Evolutionary conservation across 2,329 filamentous ascomycete species (phyloP), one percentile per base, ranked within the genome.

Genomic region (Ophiocordyceps camponoti-floridani): DNA sequence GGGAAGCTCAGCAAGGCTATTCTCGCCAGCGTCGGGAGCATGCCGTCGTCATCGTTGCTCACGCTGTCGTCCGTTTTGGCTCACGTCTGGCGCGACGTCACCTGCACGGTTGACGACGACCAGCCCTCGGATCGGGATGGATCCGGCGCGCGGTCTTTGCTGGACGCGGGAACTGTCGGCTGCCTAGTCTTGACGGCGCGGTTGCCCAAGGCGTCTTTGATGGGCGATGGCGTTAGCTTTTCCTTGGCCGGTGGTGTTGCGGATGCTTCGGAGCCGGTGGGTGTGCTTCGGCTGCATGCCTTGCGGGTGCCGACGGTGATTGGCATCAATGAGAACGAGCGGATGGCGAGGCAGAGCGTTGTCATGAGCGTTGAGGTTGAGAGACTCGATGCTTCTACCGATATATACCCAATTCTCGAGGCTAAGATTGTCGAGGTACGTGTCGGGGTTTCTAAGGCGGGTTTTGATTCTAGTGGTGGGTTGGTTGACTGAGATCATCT

Each of bases 291-390:
- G 35, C 57, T 85, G 9, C 67, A 70, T 42, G 68, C 72, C 18
- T 57, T 87, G 43, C 69, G 68, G 35, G 67, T 85, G 10, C 79
- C 82, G 26, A 77, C 75, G 30, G 58, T 88, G 43, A 74, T 88
- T 42, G 83, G 83, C 1, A 73, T 88, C 27, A 86, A 88, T 53
- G 58, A 65, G 19, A 82, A 86, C 53, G 83, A 88, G 67, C 66
- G 83, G 49, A 50, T 62, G 33, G 70, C 68, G 4, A 82, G 76
- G 60, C 82, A 87, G 61, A 70, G 80, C 44, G 70, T 85, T 1
- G 61, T 81, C 14, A 69, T 74, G 10, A 79, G 73, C 46, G 57
- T 84, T 11, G 72, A 75, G 57, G 62, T 85, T 43, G 78, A 84
- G 45, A 61, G 63, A 43, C 65, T 70, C 41, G 55, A 62, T 37